These are phyloP conservation scores for Pseudopithomyces maydicus DNA, from an alignment of 2,329 filamentous ascomycete genomes.

Conservation along the genomic window DNA sequence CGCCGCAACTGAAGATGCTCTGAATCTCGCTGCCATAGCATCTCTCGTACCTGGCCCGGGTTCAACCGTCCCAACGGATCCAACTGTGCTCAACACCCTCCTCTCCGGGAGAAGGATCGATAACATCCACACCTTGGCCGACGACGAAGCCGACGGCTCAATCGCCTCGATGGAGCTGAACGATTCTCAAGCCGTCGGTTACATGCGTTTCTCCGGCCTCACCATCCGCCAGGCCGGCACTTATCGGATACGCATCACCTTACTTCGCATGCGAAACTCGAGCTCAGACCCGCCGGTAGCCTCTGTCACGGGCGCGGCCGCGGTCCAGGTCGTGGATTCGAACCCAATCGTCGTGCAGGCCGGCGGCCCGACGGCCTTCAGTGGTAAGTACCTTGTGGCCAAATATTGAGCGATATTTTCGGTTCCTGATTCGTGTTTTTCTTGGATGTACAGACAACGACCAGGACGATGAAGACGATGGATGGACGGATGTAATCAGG, in stretches of 20 bases:
- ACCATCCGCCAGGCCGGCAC: slow-evolving; percentile 42
- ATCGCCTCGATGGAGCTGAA: slow-evolving; percentile 44
- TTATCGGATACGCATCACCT: slow-evolving; percentile 44
- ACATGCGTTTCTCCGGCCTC: slow-evolving; percentile 45
- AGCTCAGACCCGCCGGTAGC: slow-evolving; percentile 31
- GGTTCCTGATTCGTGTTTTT: slow-evolving; percentile 31
- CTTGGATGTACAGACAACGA: slow-evolving; percentile 27
- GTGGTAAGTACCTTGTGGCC: slow-evolving; percentile 41
- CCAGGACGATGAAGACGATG: slow-evolving; percentile 29
- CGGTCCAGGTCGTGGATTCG: slow-evolving; percentile 41
- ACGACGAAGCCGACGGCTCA: slow-evolving; percentile 42
- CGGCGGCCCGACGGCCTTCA: slow-evolving; percentile 27
- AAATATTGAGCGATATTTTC: slow-evolving; percentile 31
- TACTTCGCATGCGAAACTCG: slow-evolving; percentile 38
- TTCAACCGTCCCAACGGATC: slow-evolving; percentile 33
- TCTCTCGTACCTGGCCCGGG: slow-evolving; percentile 36
- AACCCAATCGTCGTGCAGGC: slow-evolving; percentile 40
- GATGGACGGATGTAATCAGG: slow-evolving; percentile 36
- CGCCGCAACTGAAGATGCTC: slow-evolving; percentile 38
- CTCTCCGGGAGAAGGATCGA: slow-evolving; percentile 39
- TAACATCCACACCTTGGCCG: slow-evolving; percentile 42
- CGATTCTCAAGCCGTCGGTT: slow-evolving; percentile 42
- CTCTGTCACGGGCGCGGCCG: slow-evolving; percentile 30
- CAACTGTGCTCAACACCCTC: slow-evolving; percentile 33
- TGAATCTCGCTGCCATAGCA: slow-evolving; percentile 40